Conservation (phyloP, 2,329 filamentous ascomycete genomes). For the Akanthomyces muscarius region DNA sequence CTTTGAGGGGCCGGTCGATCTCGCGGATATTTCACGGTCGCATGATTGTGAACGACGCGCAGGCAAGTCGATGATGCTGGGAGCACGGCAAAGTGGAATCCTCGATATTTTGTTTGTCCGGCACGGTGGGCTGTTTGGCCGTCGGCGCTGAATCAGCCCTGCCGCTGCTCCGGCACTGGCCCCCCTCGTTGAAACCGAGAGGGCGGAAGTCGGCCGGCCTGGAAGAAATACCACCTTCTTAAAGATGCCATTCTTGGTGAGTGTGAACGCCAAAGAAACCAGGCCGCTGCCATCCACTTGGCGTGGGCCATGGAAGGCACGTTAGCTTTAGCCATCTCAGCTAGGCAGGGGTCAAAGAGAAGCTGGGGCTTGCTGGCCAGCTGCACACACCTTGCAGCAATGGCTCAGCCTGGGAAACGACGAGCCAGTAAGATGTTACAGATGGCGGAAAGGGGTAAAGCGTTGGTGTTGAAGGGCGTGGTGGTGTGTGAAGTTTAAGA, state of each 20-base stretch:
- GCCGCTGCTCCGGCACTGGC: background rate
- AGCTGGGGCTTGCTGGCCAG: background rate
- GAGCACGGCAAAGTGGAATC: too few relatives aligned
- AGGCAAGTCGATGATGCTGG: background rate
- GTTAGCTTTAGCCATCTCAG: slow-evolving; percentile 10
- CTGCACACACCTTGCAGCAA: background rate
- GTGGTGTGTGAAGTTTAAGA: background rate
- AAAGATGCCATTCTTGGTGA: background rate
- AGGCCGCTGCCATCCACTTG: background rate
- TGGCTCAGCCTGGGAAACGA: background rate
- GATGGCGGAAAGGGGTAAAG: background rate
- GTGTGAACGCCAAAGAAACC: background rate
- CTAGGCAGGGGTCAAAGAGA: slow-evolving; percentile 9
- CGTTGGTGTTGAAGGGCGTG: background rate
- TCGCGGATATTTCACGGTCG: background rate
- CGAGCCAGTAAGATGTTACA: background rate
- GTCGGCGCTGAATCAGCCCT: background rate
- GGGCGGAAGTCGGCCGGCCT: background rate
- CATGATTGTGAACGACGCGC: background rate
- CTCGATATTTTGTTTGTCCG: background rate
- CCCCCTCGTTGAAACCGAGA: background rate
- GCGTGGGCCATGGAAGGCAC: background rate
- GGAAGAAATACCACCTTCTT: background rate
- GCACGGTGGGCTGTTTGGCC: background rate
- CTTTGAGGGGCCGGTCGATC: too few relatives aligned